Evolutionary conservation across 164 flowering plant genomes (phyloP), one percentile per base, ranked within the genome.

Genomic region (Chloranthus sessilifolius): DNA sequence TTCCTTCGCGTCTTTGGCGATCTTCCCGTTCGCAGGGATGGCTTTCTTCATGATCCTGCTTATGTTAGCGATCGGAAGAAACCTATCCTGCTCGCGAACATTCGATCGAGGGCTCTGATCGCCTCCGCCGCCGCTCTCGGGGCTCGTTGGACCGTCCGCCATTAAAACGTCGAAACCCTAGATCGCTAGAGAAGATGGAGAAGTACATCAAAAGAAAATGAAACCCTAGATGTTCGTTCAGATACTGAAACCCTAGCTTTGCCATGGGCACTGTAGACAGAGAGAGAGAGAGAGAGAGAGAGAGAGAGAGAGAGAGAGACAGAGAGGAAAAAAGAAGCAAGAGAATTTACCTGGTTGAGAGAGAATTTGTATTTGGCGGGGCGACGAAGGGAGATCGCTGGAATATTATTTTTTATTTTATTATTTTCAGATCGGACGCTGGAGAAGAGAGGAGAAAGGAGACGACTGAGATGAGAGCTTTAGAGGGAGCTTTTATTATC

Each of bases 31-130:
- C 0, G 70, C 65, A 1, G 76, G 76, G 2, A 72, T 55, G 6
- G 67, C 76, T 43, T 65, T 72, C 73, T 72, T 72, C 76, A 72
- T 72, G 58, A 72, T 72, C 59, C 76, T 41, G 39, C 76, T 72
- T 30, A 72, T 72, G 39, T 72, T 72, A 3, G 76, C 73, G 33
- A 72, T 72, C 22, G 76, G 76, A 1, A 72, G 61, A 59, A 33
- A 72, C 44, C 73, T 50, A 12, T 72, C 76, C 43, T 72, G 76
- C 48, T 72, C 76, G n/a, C 71, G 53, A 16, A 72, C 73, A 14
- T 52, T 52, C 17, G 72, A 64, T 14, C 68, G 43, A 3, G 67
- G 70, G 35, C 70, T 64, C 23, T 67, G 76, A 0, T 64, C 72
- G 16, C 70, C 73, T 11, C 52, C 53, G 55, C 76, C 68, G 16